Conservation (phyloP, 208 protist species). For the Dictyostelium gargantuum region DNA sequence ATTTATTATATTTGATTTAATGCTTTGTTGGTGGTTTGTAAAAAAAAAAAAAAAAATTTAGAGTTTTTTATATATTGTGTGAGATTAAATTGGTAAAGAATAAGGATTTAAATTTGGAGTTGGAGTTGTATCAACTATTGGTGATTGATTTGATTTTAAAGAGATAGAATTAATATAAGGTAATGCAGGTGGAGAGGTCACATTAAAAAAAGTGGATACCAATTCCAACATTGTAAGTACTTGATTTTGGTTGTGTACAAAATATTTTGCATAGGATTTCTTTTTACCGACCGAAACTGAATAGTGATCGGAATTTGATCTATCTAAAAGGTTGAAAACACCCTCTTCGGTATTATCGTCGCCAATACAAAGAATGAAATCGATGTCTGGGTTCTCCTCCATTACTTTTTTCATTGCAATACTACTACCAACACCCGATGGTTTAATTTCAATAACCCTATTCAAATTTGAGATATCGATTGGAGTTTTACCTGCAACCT, state of each 20-base stretch:
- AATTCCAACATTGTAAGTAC: neutral
- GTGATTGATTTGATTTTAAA: neutral
- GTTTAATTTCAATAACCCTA: conserved; percentile 41
- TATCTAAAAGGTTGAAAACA: neutral
- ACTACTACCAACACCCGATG: conserved; percentile 5
- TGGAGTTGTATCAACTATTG: neutral
- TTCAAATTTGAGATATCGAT: conserved; percentile 31
- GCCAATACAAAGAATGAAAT: conserved; percentile 42
- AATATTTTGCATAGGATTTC: conserved; percentile 23
- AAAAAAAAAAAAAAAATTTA: no score
- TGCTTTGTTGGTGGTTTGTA: no score
- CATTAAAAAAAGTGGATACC: neutral
- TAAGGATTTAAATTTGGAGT: neutral
- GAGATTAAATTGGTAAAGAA: neutral
- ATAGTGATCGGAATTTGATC: conserved; percentile 9
- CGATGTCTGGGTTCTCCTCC: conserved; percentile 4
- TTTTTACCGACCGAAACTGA: conserved; percentile 13
- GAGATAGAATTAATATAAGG: neutral
- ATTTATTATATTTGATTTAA: no score
- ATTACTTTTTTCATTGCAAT: conserved; percentile 13
- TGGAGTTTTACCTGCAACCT: conserved; percentile 12
- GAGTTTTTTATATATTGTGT: no score
- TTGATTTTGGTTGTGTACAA: neutral
- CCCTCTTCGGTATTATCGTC: conserved; percentile 12
- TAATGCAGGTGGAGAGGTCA: neutral